These are phyloP conservation scores for Boletus fagicola DNA, from an alignment of 768 basidiomycete species.

Conservation along the genomic window DNA sequence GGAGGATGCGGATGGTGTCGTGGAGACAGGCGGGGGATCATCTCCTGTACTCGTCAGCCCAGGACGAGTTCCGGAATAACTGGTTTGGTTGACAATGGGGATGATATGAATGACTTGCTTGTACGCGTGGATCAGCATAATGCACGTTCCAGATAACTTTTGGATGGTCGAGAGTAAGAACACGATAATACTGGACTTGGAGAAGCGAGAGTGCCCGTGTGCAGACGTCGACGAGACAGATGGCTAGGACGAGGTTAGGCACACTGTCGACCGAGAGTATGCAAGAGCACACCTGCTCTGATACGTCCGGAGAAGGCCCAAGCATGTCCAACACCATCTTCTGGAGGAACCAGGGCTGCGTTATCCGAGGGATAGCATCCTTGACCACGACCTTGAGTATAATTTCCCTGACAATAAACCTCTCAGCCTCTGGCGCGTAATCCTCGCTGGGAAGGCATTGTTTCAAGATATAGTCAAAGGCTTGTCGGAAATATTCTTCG, in stretches of 20 bases:
- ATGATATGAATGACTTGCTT: constrained; percentile 63
- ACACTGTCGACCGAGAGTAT: neutral
- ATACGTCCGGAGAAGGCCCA: constrained; percentile 40
- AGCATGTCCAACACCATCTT: constrained; percentile 64
- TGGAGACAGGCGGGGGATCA: neutral
- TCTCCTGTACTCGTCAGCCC: neutral
- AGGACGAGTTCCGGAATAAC: neutral
- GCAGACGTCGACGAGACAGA: constrained; percentile 26
- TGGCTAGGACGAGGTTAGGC: constrained; percentile 15
- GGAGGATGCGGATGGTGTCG: constrained; percentile 22
- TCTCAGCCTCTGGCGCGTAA: constrained; percentile 67
- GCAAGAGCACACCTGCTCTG: constrained; percentile 20
- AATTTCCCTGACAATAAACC: constrained; percentile 82
- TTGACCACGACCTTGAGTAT: constrained; percentile 73
- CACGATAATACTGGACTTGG: constrained; percentile 59
- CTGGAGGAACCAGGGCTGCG: constrained; percentile 91
- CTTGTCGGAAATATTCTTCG: constrained; percentile 75
- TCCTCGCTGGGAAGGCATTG: constrained; percentile 75
- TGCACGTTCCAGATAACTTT: constrained; percentile 63
- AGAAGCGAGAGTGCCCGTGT: constrained; percentile 34
- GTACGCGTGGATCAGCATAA: constrained; percentile 67
- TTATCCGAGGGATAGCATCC: constrained; percentile 64
- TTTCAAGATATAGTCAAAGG: constrained; percentile 73
- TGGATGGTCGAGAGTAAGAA: constrained; percentile 74
- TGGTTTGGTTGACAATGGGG: constrained; percentile 57